These are phyloP conservation scores for Amaranthus hypochondriacus DNA, from an alignment of 148 eudicot genomes.

Conservation along the genomic window DNA sequence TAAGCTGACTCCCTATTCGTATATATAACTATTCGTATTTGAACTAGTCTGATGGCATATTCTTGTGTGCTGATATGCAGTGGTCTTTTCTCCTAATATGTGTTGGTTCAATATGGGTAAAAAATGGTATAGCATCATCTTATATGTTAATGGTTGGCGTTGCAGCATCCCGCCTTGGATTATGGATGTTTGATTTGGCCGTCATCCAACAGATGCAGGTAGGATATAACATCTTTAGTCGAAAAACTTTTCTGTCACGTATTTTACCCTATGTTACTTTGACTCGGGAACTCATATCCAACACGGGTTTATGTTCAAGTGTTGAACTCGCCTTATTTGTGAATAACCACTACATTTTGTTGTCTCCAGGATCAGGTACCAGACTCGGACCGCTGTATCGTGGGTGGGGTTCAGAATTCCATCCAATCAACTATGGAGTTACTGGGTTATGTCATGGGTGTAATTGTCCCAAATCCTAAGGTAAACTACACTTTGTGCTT, in stretches of 20 bases:
- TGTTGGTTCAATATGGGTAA: conserved; percentile 68
- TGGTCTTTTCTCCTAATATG: conserved; percentile 72
- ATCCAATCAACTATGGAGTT: conserved; percentile 78
- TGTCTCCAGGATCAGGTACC: conserved; percentile 66
- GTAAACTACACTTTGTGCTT: conserved; percentile 22
- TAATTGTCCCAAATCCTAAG: conserved; percentile 75
- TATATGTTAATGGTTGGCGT: conserved; percentile 84
- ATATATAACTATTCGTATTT: not conserved
- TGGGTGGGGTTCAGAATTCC: conserved; percentile 93
- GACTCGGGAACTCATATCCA: too few relatives aligned
- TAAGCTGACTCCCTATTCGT: too few relatives aligned
- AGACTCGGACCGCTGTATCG: conserved; percentile 71
- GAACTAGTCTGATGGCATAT: not conserved
- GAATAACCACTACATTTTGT: not conserved
- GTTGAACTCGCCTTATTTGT: not conserved
- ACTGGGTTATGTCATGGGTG: conserved; percentile 77
- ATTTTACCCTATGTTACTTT: not conserved
- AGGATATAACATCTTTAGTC: not conserved
- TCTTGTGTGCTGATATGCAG: conserved; percentile 31
- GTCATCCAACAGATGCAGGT: conserved; percentile 98
- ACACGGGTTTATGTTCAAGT: too few relatives aligned
- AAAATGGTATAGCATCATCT: conserved; percentile 39
- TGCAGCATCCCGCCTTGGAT: conserved; percentile 82
- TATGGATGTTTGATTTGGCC: conserved; percentile 95
- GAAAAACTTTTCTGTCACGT: not conserved